Base-by-base conservation (phyloP, 495 filamentous ascomycete genomes). In the Chlorociboria aeruginascens region DNA sequence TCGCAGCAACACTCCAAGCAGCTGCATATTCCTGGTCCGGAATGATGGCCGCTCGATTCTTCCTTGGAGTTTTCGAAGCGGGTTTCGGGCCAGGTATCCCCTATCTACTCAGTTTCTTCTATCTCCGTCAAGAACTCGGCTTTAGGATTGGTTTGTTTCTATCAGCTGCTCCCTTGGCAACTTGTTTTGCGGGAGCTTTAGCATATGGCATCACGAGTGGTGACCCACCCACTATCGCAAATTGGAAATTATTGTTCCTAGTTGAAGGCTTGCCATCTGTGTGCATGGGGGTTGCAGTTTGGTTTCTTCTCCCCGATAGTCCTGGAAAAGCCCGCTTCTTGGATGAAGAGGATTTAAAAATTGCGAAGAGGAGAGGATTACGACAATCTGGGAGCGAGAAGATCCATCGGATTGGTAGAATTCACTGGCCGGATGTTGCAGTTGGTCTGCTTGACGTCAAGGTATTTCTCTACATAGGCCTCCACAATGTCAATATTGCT, bases 181-280 rank as follows among this genome's bases (percentile, higher is more conserved):
- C 81, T 31, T 83, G 81, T 10, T 93, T 93, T 58, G 85, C 86
- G 0, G 85, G 86, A 8, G 83, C 83, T 6, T 67, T 95, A 4
- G 88, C 88, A 0, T 93, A 85, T 46, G 85, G 79, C 7, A 92
- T 95, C 47, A 89, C 84, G 0, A 82, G 76, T 0, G 80, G 82
- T 2, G 68, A 79, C 1, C 60, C 25, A 16, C 6, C 32, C 28
- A 28, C 68, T 7, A 66, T 94, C 33, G 73, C 82, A 1, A 83
- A 77, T 43, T 95, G 88, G 88, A 73, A 85, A 31, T 62, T 94
- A 1, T 63, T 95, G 16, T 92, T 95, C 63, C 67, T 94, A 6
- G 81, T 90, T 6, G 88, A 95, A 64, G 88, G 88, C 3, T 53
- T 86, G 3, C 88, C 88, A 3, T 81, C 77, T 1, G 67, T 86